Percentiles rank a stretch among this genome's conserved stretches.
Evolutionary conservation across 2,329 filamentous ascomycete species (phyloP).

Genomic region (Neocucurbitaria cava): DNA sequence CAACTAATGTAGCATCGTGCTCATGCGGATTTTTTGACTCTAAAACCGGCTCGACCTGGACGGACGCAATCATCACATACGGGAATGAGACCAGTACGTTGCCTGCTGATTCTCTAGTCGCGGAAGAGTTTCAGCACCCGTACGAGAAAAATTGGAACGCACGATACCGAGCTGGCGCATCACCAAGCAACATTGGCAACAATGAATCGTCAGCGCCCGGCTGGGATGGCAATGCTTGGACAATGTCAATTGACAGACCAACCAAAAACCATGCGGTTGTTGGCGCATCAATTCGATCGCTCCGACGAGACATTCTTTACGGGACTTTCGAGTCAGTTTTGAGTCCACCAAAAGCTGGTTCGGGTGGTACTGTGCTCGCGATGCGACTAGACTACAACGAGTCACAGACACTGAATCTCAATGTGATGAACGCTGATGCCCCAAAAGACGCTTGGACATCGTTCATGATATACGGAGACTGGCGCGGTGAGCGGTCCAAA

Average conservation of each 20-base stretch:
- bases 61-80: constrained; percentile 54
- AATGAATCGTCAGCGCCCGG: constrained; percentile 22
- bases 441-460: constrained; percentile 42
- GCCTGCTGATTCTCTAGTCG: constrained; percentile 42
- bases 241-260: constrained; percentile 36
- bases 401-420: constrained; percentile 48
- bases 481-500: constrained; percentile 34
- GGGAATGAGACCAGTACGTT: constrained; percentile 52
- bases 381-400: constrained; percentile 53
- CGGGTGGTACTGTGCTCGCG: constrained; percentile 50
- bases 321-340: constrained; percentile 52
- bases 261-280: constrained; percentile 46
- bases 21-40: constrained; percentile 53
- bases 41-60: constrained; percentile 46
- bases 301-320: constrained; percentile 53
- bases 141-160: constrained; percentile 54
- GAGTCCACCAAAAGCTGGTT: constrained; percentile 43
- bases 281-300: constrained; percentile 49
- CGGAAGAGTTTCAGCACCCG: constrained; percentile 48
- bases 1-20: constrained; percentile 34
- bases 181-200: constrained; percentile 44
- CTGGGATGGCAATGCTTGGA: constrained; percentile 27
- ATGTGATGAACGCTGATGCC: constrained; percentile 52
- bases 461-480: constrained; percentile 42
- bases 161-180: constrained; percentile 49